Evolutionary conservation across 2,329 filamentous ascomycete species (phyloP).

Genomic region (Botrytis hyacinthi): DNA sequence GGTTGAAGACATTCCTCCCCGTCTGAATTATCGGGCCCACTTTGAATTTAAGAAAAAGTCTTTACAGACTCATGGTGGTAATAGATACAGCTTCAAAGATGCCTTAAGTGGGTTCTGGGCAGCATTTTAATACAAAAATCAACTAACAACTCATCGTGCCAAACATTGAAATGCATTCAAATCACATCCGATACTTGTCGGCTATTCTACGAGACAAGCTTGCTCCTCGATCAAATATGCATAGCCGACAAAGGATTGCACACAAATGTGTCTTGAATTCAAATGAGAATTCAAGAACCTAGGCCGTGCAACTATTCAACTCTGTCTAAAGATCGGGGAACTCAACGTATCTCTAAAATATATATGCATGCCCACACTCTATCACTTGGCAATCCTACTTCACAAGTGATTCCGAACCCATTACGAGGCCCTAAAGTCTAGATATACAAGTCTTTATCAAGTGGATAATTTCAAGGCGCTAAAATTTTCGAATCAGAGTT

Average conservation of each 20-base stretch:
- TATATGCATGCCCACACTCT: no score
- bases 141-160: not conserved
- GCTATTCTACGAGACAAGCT: not conserved
- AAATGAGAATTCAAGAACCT: not conserved
- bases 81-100: not conserved
- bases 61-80: not conserved
- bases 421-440: no score
- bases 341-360: no score
- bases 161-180: not conserved
- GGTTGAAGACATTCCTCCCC: not conserved
- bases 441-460: slow-evolving; percentile 33
- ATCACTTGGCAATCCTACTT: no score
- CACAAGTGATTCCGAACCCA: no score
- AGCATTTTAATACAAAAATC: not conserved
- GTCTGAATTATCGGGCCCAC: not conserved
- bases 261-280: not conserved
- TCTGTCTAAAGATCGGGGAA: not conserved
- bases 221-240: not conserved
- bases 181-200: not conserved
- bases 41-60: not conserved
- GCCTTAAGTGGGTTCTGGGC: not conserved
- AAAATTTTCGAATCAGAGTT: no score
- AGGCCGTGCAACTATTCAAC: not conserved
- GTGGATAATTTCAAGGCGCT: no score
- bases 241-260: not conserved